Conservation (phyloP, 2,329 filamentous ascomycete genomes). For the Penicillium frequentans region DNA sequence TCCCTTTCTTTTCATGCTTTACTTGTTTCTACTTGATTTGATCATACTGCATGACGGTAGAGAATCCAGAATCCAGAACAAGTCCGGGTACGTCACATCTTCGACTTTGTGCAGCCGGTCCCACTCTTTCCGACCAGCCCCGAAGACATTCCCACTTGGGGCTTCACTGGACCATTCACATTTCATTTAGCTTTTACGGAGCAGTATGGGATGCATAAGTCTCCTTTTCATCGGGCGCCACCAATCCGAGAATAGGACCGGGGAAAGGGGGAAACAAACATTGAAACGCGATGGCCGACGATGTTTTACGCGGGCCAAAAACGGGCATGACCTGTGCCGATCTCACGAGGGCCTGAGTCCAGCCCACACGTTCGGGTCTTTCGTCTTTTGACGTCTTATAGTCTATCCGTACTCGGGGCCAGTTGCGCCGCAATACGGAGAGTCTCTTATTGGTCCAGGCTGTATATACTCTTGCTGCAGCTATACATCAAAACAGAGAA, state of each 20-base stretch:
- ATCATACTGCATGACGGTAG: not conserved
- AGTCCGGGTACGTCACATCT: slow-evolving; percentile 15
- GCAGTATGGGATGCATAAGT: slow-evolving; percentile 11
- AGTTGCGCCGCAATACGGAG: not conserved
- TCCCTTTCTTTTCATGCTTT: not conserved
- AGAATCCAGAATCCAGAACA: not conserved
- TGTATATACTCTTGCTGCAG: not conserved
- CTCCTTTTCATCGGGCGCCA: not conserved
- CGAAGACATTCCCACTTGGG: slow-evolving; percentile 18
- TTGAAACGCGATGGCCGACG: not conserved
- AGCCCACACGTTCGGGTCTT: not conserved
- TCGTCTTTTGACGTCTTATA: too few relatives aligned
- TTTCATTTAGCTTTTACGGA: not conserved
- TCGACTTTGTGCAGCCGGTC: not conserved
- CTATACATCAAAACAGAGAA: too few relatives aligned
- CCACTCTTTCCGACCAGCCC: slow-evolving; percentile 18
- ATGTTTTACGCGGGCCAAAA: slow-evolving; percentile 1
- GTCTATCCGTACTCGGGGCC: too few relatives aligned
- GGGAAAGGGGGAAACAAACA: not conserved
- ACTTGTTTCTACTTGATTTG: not conserved
- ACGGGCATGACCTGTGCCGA: not conserved
- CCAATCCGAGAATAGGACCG: not conserved
- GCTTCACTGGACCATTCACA: slow-evolving; percentile 11
- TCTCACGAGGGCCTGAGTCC: not conserved
- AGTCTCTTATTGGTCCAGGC: not conserved